These are phyloP conservation scores for Phytophthora cactorum DNA, from an alignment of 352 stramenopile species.

Conservation along the genomic window DNA sequence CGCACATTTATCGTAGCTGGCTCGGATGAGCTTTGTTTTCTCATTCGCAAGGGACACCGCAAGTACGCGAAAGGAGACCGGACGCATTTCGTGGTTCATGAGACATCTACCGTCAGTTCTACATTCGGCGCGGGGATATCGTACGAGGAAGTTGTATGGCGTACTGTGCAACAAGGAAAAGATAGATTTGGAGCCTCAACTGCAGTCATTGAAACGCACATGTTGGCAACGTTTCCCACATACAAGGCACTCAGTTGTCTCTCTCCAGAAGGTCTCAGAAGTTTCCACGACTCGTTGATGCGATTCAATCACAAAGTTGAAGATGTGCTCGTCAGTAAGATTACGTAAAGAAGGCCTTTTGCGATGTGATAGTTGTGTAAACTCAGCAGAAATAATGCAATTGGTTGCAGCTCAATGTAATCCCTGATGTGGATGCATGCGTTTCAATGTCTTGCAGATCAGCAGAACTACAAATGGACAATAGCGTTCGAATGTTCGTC, in stretches of 20 bases:
- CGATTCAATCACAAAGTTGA: conserved; percentile 30
- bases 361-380: too few relatives aligned
- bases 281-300: conserved; percentile 18
- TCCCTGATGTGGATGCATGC: too few relatives aligned
- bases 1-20: conserved; percentile 11
- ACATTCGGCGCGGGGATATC: conserved; percentile 5
- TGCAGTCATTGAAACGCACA: conserved; percentile 21
- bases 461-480: too few relatives aligned
- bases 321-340: conserved; percentile 17
- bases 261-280: conserved; percentile 9
- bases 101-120: conserved; percentile 10
- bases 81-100: conserved; percentile 21
- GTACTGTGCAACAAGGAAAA: conserved; percentile 8
- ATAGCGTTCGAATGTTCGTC: too few relatives aligned
- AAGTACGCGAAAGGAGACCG: conserved; percentile 16
- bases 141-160: conserved; percentile 23
- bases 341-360: background rate
- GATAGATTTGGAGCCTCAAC: background rate
- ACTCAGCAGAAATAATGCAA: too few relatives aligned
- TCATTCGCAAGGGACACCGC: conserved; percentile 22
- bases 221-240: conserved; percentile 25
- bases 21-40: conserved; percentile 16
- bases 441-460: too few relatives aligned
- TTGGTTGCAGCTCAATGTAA: too few relatives aligned
- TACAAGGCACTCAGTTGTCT: conserved; percentile 18